Base-by-base conservation (phyloP, 2,329 filamentous ascomycete genomes). In the Tolypocladium cylindrosporum region DNA sequence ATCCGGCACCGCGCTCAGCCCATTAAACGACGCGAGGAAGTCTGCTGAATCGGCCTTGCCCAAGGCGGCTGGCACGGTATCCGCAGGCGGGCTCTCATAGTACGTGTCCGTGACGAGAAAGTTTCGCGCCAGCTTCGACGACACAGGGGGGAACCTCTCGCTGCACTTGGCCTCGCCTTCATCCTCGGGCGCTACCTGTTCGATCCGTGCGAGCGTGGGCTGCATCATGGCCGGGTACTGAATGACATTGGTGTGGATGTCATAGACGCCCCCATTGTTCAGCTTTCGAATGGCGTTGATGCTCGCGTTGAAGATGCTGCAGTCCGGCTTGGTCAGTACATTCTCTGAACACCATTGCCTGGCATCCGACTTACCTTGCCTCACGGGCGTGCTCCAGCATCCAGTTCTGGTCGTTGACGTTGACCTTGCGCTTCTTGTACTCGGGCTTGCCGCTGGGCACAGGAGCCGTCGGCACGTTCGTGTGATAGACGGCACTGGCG, bases 391-490 rank as follows among this genome's bases (percentile, higher is more conserved):
- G 94, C 75, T 97, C 91, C 58, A 94, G 79, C 82, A 96, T 94
- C 94, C 94, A 99, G 71, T 97, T 99, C 58, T 88, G 85, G 65
- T 95, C 90, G 56, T 92, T 97, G 59, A 97, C 88, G 60, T 91
- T 88, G 43, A 96, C 88, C 66, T 88, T 89, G 64, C 89, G 83
- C 77, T 90, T 91, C 77, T 95, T 96, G 62, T 83, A 82, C 64
- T 92, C 89, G 9, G 85, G 79, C 72, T 95, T 96, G 58, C 89
- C 88, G 60, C 79, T 86, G 39, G 85, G 85, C 59, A 87, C 78
- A 2, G 91, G 90, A n/a, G 90, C 85, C 27, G 87, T 86, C 1
- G 91, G 90, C 1, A 81, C 83, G 58, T 86, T 87, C 14, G 89
- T 91, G 70, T 97, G 91, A 71, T 99, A 99, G 31, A 99, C 94